Evolutionary conservation across 768 basidiomycete genomes (phyloP), one percentile per base, ranked within the genome.

Genomic region (Zangia roseola): DNA sequence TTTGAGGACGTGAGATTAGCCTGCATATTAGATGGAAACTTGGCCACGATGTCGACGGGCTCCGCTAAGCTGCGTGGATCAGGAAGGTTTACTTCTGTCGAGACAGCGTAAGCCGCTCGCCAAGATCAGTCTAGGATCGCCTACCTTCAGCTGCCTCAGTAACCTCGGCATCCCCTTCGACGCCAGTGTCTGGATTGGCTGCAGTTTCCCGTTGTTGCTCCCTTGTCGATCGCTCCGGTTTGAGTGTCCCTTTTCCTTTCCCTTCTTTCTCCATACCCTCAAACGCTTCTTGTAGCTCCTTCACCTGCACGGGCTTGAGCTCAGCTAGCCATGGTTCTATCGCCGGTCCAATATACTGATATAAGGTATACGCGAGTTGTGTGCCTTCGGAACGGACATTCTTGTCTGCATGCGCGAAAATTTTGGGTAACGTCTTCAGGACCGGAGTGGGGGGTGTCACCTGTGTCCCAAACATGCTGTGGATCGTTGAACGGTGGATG

Each of bases 251-350:
- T 50, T 86, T 88, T 0, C 92, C 94, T 58, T 84, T 88, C 2
- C 86, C 88, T n/a, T 85, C 84, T 53, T 81, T 83, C 59, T 94
- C 91, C 76, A 95, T 73, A 19, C 67, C 72, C 47, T 91, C 91
- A 61, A 95, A 99, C 0, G 83, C 77, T 62, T 97, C 95, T 59
- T 91, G 91, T 59, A 99, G 67, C 59, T 99, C 97, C 66, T 97
- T 94, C 36, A 95, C 83, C 68, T 98, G 97, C 4, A 99, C 93
- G 2, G 95, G 93, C 65, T 99, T 99, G 52, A 99, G 78, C 52
- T 97, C 94, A 19, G 80, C 73, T 19, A 99, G 73, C 75, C 84
- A 91, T 40, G 91, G 80, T 45, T 93, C 86, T 52, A 99, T 86
- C 1, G 83, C 84, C 44, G 82, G 60, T 54, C 91, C 95, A 46